Conservation (phyloP, 2,329 filamentous ascomycete species). For the Atkinsonella hypoxylon region DNA sequence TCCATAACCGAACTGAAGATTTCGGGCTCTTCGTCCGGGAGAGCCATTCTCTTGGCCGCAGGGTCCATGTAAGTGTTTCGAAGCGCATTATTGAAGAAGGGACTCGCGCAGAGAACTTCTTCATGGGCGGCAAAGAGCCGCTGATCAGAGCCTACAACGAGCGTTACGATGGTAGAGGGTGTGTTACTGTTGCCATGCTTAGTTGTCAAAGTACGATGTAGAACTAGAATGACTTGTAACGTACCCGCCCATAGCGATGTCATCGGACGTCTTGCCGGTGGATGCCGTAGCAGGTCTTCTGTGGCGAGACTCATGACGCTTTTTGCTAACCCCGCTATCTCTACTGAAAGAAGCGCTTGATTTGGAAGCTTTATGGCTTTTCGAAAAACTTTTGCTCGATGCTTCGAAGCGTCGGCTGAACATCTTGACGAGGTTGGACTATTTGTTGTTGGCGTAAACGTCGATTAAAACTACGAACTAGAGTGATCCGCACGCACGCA, state of each 20-base stretch:
- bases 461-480: background rate
- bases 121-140: conserved; percentile 88
- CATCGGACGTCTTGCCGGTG: conserved; percentile 24
- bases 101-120: conserved; percentile 65
- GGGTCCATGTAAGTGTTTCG: conserved; percentile 23
- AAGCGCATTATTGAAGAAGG: conserved; percentile 51
- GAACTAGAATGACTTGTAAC: conserved; percentile 9
- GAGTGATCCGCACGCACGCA: background rate
- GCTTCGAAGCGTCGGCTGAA: conserved; percentile 35
- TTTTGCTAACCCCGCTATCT: conserved; percentile 40
- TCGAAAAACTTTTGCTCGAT: conserved; percentile 40
- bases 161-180: conserved; percentile 62
- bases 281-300: conserved; percentile 38
- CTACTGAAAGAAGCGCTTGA: conserved; percentile 44
- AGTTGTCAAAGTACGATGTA: background rate
- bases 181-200: background rate
- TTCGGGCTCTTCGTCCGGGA: conserved; percentile 79
- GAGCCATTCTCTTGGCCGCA: conserved; percentile 54
- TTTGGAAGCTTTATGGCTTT: conserved; percentile 36
- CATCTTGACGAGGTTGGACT: conserved; percentile 23
- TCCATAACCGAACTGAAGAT: conserved; percentile 85
- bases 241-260: conserved; percentile 33
- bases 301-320: conserved; percentile 36
- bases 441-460: background rate
- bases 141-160: conserved; percentile 69